phyloP scores from a whole-genome alignment of 2,329 filamentous ascomycete genomes.

The Aspergillus quadrilineatus region DNA sequence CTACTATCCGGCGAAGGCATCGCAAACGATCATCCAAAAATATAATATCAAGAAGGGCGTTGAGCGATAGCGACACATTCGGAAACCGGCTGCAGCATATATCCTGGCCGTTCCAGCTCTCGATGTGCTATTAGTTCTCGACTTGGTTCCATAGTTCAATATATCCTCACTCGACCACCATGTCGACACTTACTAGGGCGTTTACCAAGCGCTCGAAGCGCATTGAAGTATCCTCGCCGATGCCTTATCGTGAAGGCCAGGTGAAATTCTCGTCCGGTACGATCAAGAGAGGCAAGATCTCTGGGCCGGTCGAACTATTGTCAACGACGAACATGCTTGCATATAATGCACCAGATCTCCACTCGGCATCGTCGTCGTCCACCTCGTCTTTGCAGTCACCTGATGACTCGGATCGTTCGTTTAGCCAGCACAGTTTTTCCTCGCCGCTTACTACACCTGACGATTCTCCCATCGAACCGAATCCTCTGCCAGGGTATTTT shows the following conservation, averaged over 20 bases:
- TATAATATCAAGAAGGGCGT: constrained; percentile 19
- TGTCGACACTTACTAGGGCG: constrained; percentile 44
- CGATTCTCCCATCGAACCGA: constrained; percentile 51
- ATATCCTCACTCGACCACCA: constrained; percentile 21
- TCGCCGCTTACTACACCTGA: constrained; percentile 52
- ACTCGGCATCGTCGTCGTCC: constrained; percentile 45
- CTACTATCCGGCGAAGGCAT: constrained; percentile 4
- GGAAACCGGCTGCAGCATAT: constrained; percentile 10
- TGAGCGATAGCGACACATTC: constrained; percentile 7
- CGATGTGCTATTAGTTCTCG: constrained; percentile 5
- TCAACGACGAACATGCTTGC: constrained; percentile 96
- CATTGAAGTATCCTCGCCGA: constrained; percentile 45
- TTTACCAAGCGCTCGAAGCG: constrained; percentile 51
- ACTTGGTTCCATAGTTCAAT: neutral
- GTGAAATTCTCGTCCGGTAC: constrained; percentile 45
- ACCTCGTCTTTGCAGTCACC: constrained; percentile 61
- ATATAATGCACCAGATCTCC: constrained; percentile 87
- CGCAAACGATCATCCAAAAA: constrained; percentile 14
- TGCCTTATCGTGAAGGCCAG: constrained; percentile 47
- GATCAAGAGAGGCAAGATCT: constrained; percentile 63
- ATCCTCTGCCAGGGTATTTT: constrained; percentile 59
- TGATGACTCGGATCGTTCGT: constrained; percentile 65
- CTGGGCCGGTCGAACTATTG: constrained; percentile 77
- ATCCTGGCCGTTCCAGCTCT: constrained; percentile 4
- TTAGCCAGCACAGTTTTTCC: constrained; percentile 49